Evolutionary conservation across 495 filamentous ascomycete species (phyloP).

Genomic region (Penicillium coprophilum): DNA sequence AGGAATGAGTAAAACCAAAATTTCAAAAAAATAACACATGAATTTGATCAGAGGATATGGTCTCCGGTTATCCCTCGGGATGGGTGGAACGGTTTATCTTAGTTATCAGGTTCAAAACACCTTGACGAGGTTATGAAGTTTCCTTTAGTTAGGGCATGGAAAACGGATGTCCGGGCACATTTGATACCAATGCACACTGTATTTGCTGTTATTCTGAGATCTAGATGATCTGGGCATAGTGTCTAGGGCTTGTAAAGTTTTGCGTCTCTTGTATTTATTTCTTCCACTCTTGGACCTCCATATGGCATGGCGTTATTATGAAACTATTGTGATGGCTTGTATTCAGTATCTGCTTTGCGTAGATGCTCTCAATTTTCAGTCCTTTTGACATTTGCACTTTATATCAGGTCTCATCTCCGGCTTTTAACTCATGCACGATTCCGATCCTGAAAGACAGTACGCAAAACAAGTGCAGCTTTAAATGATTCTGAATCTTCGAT

Average conservation of each 20-base stretch:
- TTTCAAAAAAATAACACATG: not conserved
- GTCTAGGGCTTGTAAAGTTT: not conserved
- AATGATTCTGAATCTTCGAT: too few species aligned
- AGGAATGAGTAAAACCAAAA: slow-evolving; percentile 8
- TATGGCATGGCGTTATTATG: not conserved
- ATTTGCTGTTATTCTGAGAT: not conserved
- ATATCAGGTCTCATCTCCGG: too few species aligned
- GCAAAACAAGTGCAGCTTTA: too few species aligned
- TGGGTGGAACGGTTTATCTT: not conserved
- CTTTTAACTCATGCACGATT: too few species aligned
- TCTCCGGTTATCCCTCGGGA: not conserved
- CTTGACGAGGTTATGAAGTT: not conserved
- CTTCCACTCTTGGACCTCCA: not conserved
- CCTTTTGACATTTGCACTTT: too few species aligned
- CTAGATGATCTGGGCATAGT: not conserved
- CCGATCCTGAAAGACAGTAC: too few species aligned
- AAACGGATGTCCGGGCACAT: not conserved
- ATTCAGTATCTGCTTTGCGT: not conserved
- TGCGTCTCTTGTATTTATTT: slow-evolving; percentile 4
- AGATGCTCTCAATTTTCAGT: not conserved
- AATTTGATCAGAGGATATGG: slow-evolving; percentile 1
- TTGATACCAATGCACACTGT: slow-evolving; percentile 2
- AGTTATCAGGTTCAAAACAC: not conserved
- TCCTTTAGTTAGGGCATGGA: not conserved
- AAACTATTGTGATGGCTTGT: not conserved